A percentile compares a stretch with the other conserved stretches of the same genome.
Evolutionary conservation across 2,329 filamentous ascomycete genomes (phyloP).

Genomic region (Fusarium euwallaceae): DNA sequence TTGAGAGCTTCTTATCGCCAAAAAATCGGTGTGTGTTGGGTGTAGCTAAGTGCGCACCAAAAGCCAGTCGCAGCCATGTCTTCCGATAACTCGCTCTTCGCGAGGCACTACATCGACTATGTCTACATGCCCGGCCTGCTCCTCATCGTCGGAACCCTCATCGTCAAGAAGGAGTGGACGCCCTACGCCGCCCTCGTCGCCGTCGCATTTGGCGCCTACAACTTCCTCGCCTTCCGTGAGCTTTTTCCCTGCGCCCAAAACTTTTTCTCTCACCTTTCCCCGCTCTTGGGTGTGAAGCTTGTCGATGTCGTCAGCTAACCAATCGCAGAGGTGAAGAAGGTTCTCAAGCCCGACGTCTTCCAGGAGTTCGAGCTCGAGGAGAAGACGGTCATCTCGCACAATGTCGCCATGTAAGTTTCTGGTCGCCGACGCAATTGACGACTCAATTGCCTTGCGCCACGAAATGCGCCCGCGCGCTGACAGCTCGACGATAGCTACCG

Average conservation of each 20-base stretch:
- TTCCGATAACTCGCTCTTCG: slow-evolving; percentile 53
- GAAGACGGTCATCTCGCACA: slow-evolving; percentile 97
- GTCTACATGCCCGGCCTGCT: slow-evolving; percentile 84
- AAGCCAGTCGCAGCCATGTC: slow-evolving; percentile 42
- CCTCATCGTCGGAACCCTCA: slow-evolving; percentile 79
- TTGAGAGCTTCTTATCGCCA: not conserved
- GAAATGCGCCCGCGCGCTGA: slow-evolving; percentile 2
- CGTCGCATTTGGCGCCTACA: slow-evolving; percentile 75
- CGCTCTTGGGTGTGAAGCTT: slow-evolving; percentile 2
- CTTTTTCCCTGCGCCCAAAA: slow-evolving; percentile 47
- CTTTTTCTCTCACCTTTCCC: not conserved
- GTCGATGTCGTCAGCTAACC: slow-evolving; percentile 25
- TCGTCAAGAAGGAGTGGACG: slow-evolving; percentile 84
- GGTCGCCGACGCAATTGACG: not conserved
- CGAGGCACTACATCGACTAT: slow-evolving; percentile 79
- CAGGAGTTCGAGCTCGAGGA: slow-evolving; percentile 94
- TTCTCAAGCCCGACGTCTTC: slow-evolving; percentile 88
- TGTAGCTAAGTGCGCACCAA: slow-evolving; percentile 22
- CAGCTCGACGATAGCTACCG: slow-evolving; percentile 76
- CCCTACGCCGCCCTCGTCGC: slow-evolving; percentile 78
- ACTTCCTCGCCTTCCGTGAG: slow-evolving; percentile 80
- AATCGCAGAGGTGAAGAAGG: slow-evolving; percentile 77
- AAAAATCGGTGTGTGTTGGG: slow-evolving; percentile 29
- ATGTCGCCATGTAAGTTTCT: slow-evolving; percentile 86
- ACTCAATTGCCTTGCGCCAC: slow-evolving; percentile 15